Evolutionary conservation across 345 rosid genomes (phyloP), one percentile per base, ranked within the genome.

Genomic region (Euphorbia peplus): DNA sequence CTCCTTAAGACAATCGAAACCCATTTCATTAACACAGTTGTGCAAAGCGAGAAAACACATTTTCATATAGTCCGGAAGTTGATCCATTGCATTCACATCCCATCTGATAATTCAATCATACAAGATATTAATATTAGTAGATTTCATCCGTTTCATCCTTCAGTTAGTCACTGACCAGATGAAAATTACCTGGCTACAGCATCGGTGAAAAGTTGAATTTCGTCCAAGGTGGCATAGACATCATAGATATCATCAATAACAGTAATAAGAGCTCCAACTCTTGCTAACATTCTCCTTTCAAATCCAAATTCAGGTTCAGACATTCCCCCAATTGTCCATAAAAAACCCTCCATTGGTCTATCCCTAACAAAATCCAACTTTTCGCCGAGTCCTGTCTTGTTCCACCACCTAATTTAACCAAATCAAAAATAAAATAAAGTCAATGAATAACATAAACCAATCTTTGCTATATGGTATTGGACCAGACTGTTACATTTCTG

Each of bases 31-130:
- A 7, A 75, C 26, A 18, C 61, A 60, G 28, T 78, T 78, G 63
- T 67, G 24, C 8, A 86, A 68, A 18, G 72, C 41, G n/a, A 80
- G 72, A 70, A 70, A 86, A 60, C 76, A 80, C 6, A 75, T 37
- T 63, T 80, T 80, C 86, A 83, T 78, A 26, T 78, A 80, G 16
- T 82, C n/a, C 13, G 87, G 90, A 75, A 86, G 85, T 25, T 62
- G 62, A 16, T 83, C 82, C 22, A 77, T 58, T 4, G 59, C 73
- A 66, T 69, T 66, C 12, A 69, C 54, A 60, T 83, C 82, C 71
- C 87, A 83, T 66, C 87, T 82, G 46, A 68, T 2, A 32, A 2
- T 32, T 32, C 3, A 32, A 32, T 32, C 37, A 32, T 32, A 32
- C n/a, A n/a, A n/a, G n/a, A n/a, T n/a, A n/a, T n/a, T n/a, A n/a